Evolutionary conservation across 306 rosid species (phyloP).

Genomic region (Ceratonia siliqua): DNA sequence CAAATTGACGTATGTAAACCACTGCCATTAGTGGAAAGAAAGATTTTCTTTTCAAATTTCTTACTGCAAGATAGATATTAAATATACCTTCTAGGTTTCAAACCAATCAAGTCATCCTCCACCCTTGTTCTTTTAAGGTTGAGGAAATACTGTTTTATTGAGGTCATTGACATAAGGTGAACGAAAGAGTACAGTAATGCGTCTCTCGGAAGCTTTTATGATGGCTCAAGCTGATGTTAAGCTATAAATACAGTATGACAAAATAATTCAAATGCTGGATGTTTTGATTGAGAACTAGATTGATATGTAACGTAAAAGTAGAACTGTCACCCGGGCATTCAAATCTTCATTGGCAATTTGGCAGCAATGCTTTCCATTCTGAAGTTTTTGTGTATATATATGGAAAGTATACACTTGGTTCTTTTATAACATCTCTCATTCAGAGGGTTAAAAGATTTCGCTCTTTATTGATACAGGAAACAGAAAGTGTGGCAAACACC

Average conservation of each 20-base stretch:
- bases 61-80: neutral
- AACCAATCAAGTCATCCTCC: neutral
- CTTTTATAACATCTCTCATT: neutral
- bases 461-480: slow-evolving; percentile 33
- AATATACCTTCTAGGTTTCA: neutral
- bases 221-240: neutral
- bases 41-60: neutral
- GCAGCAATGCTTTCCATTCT: neutral
- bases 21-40: neutral
- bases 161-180: neutral
- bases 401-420: neutral
- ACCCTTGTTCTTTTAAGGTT: neutral
- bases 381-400: neutral
- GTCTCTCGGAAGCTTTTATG: neutral
- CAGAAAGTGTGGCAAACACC: slow-evolving; percentile 20
- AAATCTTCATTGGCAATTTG: neutral
- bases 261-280: no score
- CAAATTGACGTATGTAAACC: neutral
- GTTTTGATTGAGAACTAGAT: no score
- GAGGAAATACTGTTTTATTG: no score
- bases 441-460: slow-evolving; percentile 10
- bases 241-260: neutral
- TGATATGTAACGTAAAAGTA: no score
- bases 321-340: neutral
- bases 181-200: neutral